Conservation (phyloP, 805 yeast genomes). For the Cyberlindnera euphorbiiphila region DNA sequence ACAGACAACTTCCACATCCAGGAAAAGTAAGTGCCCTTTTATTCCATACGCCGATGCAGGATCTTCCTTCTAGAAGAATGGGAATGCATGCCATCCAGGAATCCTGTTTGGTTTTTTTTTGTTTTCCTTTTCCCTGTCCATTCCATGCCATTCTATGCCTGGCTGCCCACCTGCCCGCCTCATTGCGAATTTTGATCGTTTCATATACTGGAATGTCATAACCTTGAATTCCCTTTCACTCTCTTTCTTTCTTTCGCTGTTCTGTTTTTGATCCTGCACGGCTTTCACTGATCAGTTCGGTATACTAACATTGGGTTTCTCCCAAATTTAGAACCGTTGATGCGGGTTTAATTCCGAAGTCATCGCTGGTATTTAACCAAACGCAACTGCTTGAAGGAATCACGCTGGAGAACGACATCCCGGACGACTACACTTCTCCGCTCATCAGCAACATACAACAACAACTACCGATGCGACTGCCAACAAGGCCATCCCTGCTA, state of each 20-base stretch:
- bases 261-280: background rate
- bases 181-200: no score
- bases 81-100: no score
- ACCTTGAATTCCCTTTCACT: slow-evolving; percentile 3
- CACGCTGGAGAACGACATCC: slow-evolving; percentile 5
- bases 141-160: no score
- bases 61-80: slow-evolving; percentile 1
- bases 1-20: slow-evolving; percentile 35
- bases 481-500: slow-evolving; percentile 11
- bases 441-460: slow-evolving; percentile 3
- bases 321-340: slow-evolving; percentile 4
- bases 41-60: slow-evolving; percentile 1
- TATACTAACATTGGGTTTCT: slow-evolving; percentile 10
- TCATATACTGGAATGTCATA: slow-evolving; percentile 11
- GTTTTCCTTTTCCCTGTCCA: no score
- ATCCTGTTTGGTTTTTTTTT: background rate
- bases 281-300: background rate
- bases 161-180: no score
- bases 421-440: slow-evolving; percentile 7
- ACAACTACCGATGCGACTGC: slow-evolving; percentile 6
- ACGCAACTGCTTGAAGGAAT: slow-evolving; percentile 8
- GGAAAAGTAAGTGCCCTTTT: slow-evolving; percentile 18
- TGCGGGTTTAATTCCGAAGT: slow-evolving; percentile 18
- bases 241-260: background rate
- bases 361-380: slow-evolving; percentile 17